phyloP scores from a whole-genome alignment of 2,329 filamentous ascomycete species.

The Ophiostoma quercus region DNA sequence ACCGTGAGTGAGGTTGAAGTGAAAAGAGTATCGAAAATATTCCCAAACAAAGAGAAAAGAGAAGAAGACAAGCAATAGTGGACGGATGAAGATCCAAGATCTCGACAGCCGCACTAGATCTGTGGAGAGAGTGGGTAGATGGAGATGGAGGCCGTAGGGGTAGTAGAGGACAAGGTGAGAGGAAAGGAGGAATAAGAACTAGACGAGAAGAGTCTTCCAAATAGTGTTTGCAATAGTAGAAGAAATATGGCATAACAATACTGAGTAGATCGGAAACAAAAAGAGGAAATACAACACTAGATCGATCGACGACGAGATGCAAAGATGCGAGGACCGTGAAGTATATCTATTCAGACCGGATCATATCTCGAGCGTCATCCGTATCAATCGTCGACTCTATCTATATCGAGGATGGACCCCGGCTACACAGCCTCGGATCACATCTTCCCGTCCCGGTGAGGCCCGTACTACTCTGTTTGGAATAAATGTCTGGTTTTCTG shows the following conservation, averaged over 20 bases:
- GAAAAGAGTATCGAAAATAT: too few species aligned
- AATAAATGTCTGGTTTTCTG: background rate
- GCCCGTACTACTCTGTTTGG: background rate
- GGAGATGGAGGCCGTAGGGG: slow-evolving; percentile 7
- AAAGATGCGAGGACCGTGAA: background rate
- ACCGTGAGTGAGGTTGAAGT: background rate
- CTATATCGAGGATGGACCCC: background rate
- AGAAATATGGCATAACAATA: background rate
- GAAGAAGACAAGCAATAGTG: background rate
- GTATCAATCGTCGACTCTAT: background rate
- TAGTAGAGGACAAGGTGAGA: background rate
- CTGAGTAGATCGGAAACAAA: background rate
- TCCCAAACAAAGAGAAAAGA: background rate
- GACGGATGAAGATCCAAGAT: background rate
- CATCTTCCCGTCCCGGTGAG: background rate
- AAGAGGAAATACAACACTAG: background rate
- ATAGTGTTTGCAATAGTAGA: background rate
- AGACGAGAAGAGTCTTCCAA: background rate
- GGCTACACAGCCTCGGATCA: background rate
- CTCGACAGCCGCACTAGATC: slow-evolving; percentile 10
- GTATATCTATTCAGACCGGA: background rate
- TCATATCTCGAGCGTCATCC: background rate
- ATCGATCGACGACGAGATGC: background rate
- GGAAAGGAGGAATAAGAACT: background rate
- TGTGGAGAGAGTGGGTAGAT: background rate